These are phyloP conservation scores for Cladosporium velox DNA, from an alignment of 2,329 filamentous ascomycete genomes.

Conservation along the genomic window DNA sequence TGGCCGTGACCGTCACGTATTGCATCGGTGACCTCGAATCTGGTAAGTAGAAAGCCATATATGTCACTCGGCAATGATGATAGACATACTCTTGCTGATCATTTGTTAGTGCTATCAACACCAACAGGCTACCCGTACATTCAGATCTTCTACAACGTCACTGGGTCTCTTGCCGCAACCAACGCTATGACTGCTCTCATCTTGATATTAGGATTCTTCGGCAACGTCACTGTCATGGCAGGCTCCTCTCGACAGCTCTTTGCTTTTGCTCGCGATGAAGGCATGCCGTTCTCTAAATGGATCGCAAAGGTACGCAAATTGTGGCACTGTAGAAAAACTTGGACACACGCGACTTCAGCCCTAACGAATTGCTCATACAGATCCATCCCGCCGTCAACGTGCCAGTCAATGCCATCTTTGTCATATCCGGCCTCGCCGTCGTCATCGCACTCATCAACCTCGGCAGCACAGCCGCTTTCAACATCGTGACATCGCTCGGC, in stretches of 20 bases:
- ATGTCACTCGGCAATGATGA: neutral
- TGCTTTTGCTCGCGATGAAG: constrained; percentile 45
- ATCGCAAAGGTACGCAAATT: constrained; percentile 30
- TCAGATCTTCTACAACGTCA: constrained; percentile 39
- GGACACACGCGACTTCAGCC: neutral
- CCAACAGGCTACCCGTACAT: constrained; percentile 37
- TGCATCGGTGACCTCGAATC: constrained; percentile 25
- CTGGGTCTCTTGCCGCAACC: constrained; percentile 25
- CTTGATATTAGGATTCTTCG: constrained; percentile 40
- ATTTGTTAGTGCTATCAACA: constrained; percentile 25
- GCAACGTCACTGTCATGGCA: constrained; percentile 42
- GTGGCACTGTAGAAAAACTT: neutral
- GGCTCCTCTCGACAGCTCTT: constrained; percentile 43
- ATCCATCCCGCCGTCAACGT: constrained; percentile 30
- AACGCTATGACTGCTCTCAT: constrained; percentile 32
- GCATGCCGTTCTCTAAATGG: constrained; percentile 38
- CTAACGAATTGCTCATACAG: constrained; percentile 11
- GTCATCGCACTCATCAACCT: constrained; percentile 35
- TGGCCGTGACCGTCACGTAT: constrained; percentile 27
- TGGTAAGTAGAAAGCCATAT: constrained; percentile 21
- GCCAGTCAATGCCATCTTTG: constrained; percentile 32
- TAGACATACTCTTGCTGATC: neutral
- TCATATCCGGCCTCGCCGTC: constrained; percentile 22
- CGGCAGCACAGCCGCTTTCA: constrained; percentile 42
- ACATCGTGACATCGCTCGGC: constrained; percentile 43